Percentiles rank a stretch among this genome's conserved stretches.
Conservation (phyloP, 2,329 filamentous ascomycete genomes). For the Meredithiella fracta region DNA sequence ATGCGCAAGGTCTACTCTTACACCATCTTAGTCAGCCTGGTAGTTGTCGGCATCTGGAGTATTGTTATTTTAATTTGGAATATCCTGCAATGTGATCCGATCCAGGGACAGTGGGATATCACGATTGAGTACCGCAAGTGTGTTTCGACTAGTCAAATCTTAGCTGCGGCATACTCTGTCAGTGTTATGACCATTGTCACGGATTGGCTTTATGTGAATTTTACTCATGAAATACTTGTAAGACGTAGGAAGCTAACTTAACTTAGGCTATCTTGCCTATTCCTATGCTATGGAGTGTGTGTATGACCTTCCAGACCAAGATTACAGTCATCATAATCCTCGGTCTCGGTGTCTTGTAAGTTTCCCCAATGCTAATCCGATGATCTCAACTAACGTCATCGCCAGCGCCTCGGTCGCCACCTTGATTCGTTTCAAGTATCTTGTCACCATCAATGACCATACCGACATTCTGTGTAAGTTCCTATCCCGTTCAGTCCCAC, state of each 20-base stretch:
- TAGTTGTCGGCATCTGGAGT: conserved; percentile 31
- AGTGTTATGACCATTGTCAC: conserved; percentile 35
- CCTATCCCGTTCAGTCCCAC: background rate
- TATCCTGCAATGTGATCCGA: conserved; percentile 33
- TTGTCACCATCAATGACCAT: conserved; percentile 28
- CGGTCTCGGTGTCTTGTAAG: conserved; percentile 34
- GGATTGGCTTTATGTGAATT: conserved; percentile 35
- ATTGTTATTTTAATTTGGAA: conserved; percentile 35
- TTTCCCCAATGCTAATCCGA: background rate
- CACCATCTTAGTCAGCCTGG: conserved; percentile 30
- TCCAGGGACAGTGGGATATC: conserved; percentile 37
- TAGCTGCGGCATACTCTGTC: conserved; percentile 34
- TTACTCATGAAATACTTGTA: background rate
- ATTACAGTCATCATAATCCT: conserved; percentile 33
- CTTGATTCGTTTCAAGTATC: conserved; percentile 33
- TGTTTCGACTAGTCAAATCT: conserved; percentile 27
- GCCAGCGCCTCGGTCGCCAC: conserved; percentile 36
- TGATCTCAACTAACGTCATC: background rate
- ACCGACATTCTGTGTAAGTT: conserved; percentile 33
- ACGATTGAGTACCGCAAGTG: conserved; percentile 28
- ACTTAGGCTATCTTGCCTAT: conserved; percentile 32
- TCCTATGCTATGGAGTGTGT: conserved; percentile 37
- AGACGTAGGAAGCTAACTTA: background rate
- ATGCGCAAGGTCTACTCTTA: conserved; percentile 30
- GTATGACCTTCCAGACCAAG: conserved; percentile 36